These are phyloP conservation scores for Cyclotella cryptica DNA, from an alignment of 108 stramenopile genomes.

Conservation along the genomic window DNA sequence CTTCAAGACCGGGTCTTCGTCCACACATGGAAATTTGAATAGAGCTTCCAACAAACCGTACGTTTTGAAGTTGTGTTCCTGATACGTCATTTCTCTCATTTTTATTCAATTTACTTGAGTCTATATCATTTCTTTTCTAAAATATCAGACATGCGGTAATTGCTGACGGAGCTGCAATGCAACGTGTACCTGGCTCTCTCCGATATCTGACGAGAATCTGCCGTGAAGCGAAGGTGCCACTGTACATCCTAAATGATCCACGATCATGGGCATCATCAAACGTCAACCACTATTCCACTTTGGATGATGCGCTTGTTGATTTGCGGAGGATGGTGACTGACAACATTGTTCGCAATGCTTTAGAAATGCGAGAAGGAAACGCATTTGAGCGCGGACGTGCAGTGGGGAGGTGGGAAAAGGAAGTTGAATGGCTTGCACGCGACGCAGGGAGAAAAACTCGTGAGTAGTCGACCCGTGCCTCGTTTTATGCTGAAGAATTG, in stretches of 20 bases:
- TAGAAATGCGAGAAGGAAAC: constrained; percentile 67
- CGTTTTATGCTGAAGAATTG: background rate
- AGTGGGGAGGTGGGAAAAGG: constrained; percentile 76
- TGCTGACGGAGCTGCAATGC: constrained; percentile 85
- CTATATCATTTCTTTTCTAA: background rate
- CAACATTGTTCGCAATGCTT: constrained; percentile 58
- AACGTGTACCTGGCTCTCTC: constrained; percentile 81
- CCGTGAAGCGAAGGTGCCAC: constrained; percentile 76
- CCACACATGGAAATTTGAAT: constrained; percentile 41
- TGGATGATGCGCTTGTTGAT: constrained; percentile 67
- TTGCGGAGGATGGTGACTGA: constrained; percentile 70
- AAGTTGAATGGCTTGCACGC: constrained; percentile 70
- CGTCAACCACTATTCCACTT: constrained; percentile 64
- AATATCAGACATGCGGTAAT: constrained; percentile 76
- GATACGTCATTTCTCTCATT: background rate
- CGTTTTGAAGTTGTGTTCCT: background rate
- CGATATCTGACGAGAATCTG: constrained; percentile 71
- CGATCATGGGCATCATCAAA: constrained; percentile 65
- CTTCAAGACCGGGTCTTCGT: background rate
- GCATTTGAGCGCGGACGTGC: constrained; percentile 78
- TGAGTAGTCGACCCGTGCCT: constrained; percentile 1
- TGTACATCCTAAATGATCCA: constrained; percentile 85
- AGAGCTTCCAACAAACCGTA: constrained; percentile 83
- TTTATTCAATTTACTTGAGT: background rate
- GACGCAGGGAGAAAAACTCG: constrained; percentile 64